phyloP scores from a whole-genome alignment of 1,284 basidiomycete genomes.

The Microbotryum scabiosae region DNA sequence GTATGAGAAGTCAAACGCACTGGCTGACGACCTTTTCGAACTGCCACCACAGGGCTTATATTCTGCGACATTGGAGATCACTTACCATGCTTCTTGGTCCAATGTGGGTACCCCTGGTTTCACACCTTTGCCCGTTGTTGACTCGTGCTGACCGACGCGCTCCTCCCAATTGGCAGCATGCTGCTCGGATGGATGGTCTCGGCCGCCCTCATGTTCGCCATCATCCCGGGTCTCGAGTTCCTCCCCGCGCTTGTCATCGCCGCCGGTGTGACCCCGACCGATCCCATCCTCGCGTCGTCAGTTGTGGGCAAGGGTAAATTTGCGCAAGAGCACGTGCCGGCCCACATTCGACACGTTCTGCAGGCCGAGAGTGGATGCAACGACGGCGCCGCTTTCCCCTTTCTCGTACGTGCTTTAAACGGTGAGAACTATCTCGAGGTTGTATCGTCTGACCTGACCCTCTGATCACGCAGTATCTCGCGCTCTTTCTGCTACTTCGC shows the following conservation, averaged over 20 bases:
- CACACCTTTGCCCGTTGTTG: constrained; percentile 36
- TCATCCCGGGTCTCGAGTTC: constrained; percentile 79
- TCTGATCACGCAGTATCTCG: constrained; percentile 53
- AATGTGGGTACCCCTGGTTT: constrained; percentile 11
- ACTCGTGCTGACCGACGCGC: constrained; percentile 28
- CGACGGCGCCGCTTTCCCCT: constrained; percentile 89
- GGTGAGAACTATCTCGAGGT: not conserved
- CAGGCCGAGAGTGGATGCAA: constrained; percentile 72
- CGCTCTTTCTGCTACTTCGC: constrained; percentile 75
- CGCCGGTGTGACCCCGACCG: constrained; percentile 91
- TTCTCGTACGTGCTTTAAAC: constrained; percentile 47
- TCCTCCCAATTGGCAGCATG: constrained; percentile 21
- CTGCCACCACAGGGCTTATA: constrained; percentile 53
- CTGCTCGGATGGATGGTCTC: constrained; percentile 35
- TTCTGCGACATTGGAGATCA: constrained; percentile 81
- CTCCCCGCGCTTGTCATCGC: constrained; percentile 79
- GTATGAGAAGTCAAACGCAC: constrained; percentile 18
- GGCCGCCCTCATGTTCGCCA: constrained; percentile 65
- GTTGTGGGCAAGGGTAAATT: constrained; percentile 87
- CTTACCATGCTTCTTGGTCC: constrained; percentile 67
- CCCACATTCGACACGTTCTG: constrained; percentile 87
- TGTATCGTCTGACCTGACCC: no score
- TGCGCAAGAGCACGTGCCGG: constrained; percentile 95
- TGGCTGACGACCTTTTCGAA: not conserved
- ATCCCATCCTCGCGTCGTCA: constrained; percentile 56